Conservation (phyloP, 1,284 basidiomycete genomes). For the Erythrobasidium hasegawianum region DNA sequence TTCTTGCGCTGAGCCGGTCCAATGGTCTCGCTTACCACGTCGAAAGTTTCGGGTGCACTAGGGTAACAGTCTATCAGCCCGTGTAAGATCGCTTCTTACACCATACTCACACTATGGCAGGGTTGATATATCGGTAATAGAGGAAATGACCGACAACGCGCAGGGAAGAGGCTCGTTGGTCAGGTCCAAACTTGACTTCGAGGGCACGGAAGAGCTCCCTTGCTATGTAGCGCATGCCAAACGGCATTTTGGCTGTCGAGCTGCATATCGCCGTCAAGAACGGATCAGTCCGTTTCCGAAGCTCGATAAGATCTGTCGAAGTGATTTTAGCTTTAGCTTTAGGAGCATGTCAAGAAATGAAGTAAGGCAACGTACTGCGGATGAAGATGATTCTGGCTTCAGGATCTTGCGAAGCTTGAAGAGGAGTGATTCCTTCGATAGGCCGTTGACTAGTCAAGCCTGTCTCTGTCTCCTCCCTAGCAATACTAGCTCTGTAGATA, state of each 20-base stretch:
- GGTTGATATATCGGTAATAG: constrained; percentile 90
- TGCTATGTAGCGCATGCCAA: constrained; percentile 81
- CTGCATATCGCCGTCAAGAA: constrained; percentile 71
- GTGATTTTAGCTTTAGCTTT: no score
- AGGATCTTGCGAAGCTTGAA: constrained; percentile 77
- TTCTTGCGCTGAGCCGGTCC: constrained; percentile 78
- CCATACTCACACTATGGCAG: constrained; percentile 75
- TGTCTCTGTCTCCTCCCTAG: constrained; percentile 79
- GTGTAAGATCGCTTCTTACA: background rate
- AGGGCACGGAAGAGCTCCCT: constrained; percentile 76
- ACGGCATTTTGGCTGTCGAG: constrained; percentile 80
- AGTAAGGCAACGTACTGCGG: constrained; percentile 63
- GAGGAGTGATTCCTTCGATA: constrained; percentile 68
- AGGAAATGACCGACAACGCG: constrained; percentile 80
- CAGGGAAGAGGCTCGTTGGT: constrained; percentile 65
- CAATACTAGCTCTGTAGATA: constrained; percentile 75
- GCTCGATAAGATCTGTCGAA: constrained; percentile 77
- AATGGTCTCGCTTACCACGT: constrained; percentile 74
- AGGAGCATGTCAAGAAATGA: no score
- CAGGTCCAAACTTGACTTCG: constrained; percentile 74
- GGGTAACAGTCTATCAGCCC: background rate
- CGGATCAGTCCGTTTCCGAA: constrained; percentile 78
- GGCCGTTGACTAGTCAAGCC: constrained; percentile 65
- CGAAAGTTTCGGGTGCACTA: constrained; percentile 89
- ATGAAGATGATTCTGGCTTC: constrained; percentile 65